Evolutionary conservation across 305 asterid genomes (phyloP).

Genomic region (Plantago coronopus): DNA sequence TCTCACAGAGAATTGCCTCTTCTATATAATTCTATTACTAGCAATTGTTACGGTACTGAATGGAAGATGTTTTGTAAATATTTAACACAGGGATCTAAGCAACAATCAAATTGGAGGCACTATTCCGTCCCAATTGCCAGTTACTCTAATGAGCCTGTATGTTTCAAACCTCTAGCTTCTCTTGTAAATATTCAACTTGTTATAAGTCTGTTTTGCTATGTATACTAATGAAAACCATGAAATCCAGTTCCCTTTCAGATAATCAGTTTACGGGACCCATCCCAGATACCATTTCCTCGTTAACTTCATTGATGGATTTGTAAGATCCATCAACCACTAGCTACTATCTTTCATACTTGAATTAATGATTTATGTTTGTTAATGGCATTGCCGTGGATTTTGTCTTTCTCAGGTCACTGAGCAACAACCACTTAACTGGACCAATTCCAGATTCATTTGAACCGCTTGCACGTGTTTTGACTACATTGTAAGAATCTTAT

Average conservation of each 20-base stretch:
- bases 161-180: slow-evolving; percentile 30
- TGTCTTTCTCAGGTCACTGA: slow-evolving; percentile 48
- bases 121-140: slow-evolving; percentile 65
- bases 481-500: slow-evolving; percentile 43
- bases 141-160: slow-evolving; percentile 65
- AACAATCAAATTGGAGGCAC: slow-evolving; percentile 84
- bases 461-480: slow-evolving; percentile 46
- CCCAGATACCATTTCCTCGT: slow-evolving; percentile 48
- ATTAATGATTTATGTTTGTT: background rate
- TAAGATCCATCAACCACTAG: slow-evolving; percentile 35
- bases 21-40: background rate
- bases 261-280: slow-evolving; percentile 65
- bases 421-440: slow-evolving; percentile 64
- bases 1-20: background rate
- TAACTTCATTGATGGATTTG: slow-evolving; percentile 64
- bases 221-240: slow-evolving; percentile 25
- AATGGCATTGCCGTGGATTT: slow-evolving; percentile 1
- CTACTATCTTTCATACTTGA: background rate
- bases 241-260: slow-evolving; percentile 54
- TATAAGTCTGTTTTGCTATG: background rate
- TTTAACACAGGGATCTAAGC: slow-evolving; percentile 59
- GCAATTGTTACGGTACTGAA: slow-evolving; percentile 11
- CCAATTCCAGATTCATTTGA: slow-evolving; percentile 76
- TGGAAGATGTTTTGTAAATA: slow-evolving; percentile 14
- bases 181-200: background rate